Evolutionary conservation across 176 grass and related monocot genomes (phyloP).

Genomic region (Aechmea fasciata): DNA sequence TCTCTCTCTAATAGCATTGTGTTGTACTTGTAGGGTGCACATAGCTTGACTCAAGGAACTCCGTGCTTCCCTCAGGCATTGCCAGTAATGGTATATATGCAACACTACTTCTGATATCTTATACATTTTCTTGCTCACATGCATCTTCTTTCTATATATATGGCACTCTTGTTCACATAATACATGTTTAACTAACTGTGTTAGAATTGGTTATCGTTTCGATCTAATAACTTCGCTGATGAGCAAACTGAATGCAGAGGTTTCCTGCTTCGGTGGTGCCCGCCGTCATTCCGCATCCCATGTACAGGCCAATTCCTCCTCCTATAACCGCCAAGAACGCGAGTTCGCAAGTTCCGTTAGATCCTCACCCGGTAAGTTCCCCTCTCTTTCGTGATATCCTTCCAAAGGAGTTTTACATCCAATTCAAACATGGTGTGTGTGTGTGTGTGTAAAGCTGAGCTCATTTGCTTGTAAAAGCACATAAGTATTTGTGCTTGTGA

Average conservation of each 20-base stretch:
- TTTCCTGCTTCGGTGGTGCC: conserved; percentile 40
- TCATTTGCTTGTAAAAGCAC: neutral
- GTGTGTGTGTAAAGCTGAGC: neutral
- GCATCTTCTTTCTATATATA: too few species aligned
- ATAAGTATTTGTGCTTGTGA: too few species aligned
- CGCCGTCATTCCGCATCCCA: conserved; percentile 36
- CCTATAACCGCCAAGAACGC: conserved; percentile 27
- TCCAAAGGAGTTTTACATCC: neutral
- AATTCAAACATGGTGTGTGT: neutral
- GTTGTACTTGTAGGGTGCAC: conserved; percentile 25
- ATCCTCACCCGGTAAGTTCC: conserved; percentile 61
- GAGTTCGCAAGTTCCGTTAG: conserved; percentile 43
- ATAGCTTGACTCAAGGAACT: conserved; percentile 34
- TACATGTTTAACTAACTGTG: neutral
- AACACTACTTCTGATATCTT: neutral
- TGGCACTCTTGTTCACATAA: neutral
- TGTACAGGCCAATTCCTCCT: conserved; percentile 46
- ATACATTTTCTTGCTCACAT: too few species aligned
- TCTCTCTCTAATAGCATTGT: neutral
- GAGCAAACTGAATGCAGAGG: conserved; percentile 33
- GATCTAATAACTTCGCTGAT: neutral
- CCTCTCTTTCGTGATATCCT: neutral
- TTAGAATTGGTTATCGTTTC: conserved; percentile 1
- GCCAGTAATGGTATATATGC: conserved; percentile 35
- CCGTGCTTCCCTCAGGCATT: conserved; percentile 45